Base-by-base conservation (phyloP, 2,329 filamentous ascomycete genomes). In the Stagonosporopsis vannaccii region DNA sequence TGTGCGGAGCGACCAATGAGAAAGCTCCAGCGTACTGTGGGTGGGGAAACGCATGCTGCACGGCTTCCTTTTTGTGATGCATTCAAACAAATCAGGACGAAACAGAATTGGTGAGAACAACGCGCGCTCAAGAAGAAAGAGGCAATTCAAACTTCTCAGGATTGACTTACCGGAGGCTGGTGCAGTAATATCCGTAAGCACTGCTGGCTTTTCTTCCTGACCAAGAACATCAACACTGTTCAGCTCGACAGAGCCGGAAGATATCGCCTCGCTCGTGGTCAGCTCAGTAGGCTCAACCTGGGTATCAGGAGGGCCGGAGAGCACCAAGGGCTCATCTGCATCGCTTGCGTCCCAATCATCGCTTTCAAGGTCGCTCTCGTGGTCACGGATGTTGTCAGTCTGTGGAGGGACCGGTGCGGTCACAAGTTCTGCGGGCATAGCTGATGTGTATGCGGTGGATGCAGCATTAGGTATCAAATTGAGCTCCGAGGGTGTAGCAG, bases 301-400 rank as follows among this genome's bases (percentile, higher is more conserved):
- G 9, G 30, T 19, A 9, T 39, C 47, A 12, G 36, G 7, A 13
- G 30, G n/a, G 8, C 37, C 46, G 3, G 42, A 43, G 4, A 40
- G 9, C n/a, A 25, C 30, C 6, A 51, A 39, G 17, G 28, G 42
- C 46, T 51, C 51, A 6, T 59, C 45, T 46, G 30, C 40, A 73
- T 78, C 26, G 84, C 84, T 17, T 83, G 87, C 68, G 32, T 84
- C 19, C 60, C 89, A 56, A 87, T 87, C 1, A 73, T 86, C 42
- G 90, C 89, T 28, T 96, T 92, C 92, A 96, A 91, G 77, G 69
- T 92, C 36, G 22, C 39, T 45, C 13, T 40, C 22, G 12, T 35
- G 36, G 6, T 47, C 17, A 19, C 25, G n/a, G 6, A 25, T 15
- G 9, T 28, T 3, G 6, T 20, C 26, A 12, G 28, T 13, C 17